Conservation (phyloP, 331 rosid species). For the Saraca asoca region DNA sequence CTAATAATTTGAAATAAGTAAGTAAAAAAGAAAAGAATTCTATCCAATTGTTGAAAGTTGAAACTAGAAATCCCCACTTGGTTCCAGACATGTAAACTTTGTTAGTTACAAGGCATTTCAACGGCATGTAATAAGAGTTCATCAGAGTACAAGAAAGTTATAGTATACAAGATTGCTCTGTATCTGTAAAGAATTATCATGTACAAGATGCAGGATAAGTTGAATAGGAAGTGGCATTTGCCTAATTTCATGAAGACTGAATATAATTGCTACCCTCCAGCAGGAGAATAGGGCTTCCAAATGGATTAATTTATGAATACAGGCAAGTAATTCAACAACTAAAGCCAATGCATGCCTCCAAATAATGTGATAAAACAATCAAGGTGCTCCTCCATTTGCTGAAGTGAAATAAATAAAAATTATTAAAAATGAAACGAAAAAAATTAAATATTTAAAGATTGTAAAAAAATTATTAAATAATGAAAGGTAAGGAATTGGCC, state of each 20-base stretch:
- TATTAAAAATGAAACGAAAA: background rate
- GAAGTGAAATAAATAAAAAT: slow-evolving; percentile 15
- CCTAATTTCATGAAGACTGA: slow-evolving; percentile 10
- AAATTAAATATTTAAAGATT: too few relatives aligned
- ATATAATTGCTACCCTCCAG: background rate
- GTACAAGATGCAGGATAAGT: background rate
- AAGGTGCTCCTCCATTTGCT: slow-evolving; percentile 99
- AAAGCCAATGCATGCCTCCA: slow-evolving; percentile 67
- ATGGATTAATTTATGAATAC: slow-evolving; percentile 15
- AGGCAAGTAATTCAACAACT: slow-evolving; percentile 17
- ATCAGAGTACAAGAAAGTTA: slow-evolving; percentile 12
- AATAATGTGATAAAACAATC: slow-evolving; percentile 84
- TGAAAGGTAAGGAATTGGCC: too few relatives aligned
- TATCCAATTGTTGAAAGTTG: too few relatives aligned
- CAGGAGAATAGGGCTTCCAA: slow-evolving; percentile 11
- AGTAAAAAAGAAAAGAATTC: too few relatives aligned
- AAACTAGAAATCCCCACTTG: too few relatives aligned
- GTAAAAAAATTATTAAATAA: too few relatives aligned
- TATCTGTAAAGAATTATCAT: background rate
- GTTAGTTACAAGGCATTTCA: background rate
- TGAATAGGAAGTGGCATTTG: background rate
- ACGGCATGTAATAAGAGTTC: background rate
- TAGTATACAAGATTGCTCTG: background rate
- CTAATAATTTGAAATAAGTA: too few relatives aligned
- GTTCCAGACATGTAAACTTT: background rate